phyloP scores from a whole-genome alignment of 2,329 filamentous ascomycete species.

The Botrytis sinoallii region DNA sequence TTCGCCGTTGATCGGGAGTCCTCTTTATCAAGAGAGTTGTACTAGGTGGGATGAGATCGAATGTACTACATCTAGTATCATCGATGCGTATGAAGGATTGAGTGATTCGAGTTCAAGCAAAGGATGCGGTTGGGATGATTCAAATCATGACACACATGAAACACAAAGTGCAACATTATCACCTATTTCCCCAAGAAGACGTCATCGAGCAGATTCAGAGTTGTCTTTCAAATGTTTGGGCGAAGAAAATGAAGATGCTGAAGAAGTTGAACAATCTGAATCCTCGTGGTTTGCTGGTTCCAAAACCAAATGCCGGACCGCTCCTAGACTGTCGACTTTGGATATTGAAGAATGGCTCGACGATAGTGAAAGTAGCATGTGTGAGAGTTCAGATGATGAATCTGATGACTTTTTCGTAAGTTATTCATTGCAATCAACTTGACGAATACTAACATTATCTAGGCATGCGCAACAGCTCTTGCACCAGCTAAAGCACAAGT shows the following conservation, averaged over 20 bases:
- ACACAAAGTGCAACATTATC: slow-evolving; percentile 1
- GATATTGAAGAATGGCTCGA: slow-evolving; percentile 31
- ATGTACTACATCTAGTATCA: slow-evolving; percentile 22
- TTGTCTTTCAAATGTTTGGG: slow-evolving; percentile 33
- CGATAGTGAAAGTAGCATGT: slow-evolving; percentile 24
- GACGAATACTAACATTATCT: background rate
- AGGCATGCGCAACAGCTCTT: slow-evolving; percentile 31
- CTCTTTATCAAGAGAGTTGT: slow-evolving; percentile 23
- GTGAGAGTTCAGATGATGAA: slow-evolving; percentile 23
- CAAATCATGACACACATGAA: background rate
- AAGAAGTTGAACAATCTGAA: slow-evolving; percentile 12
- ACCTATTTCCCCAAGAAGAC: background rate
- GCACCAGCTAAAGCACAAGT: slow-evolving; percentile 30
- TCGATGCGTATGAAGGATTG: slow-evolving; percentile 22
- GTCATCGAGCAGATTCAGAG: slow-evolving; percentile 24
- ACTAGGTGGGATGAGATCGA: slow-evolving; percentile 18
- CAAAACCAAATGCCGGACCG: slow-evolving; percentile 5
- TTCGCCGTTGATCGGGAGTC: slow-evolving; percentile 25
- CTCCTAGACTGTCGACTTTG: slow-evolving; percentile 8
- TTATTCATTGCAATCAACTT: background rate
- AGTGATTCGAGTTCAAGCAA: slow-evolving; percentile 12
- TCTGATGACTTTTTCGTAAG: slow-evolving; percentile 29
- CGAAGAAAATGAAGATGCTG: background rate
- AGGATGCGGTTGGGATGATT: slow-evolving; percentile 4
- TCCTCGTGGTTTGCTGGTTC: slow-evolving; percentile 25